Evolutionary conservation across 176 grass and related monocot species (phyloP).

Genomic region (Aegilops tauschii): DNA sequence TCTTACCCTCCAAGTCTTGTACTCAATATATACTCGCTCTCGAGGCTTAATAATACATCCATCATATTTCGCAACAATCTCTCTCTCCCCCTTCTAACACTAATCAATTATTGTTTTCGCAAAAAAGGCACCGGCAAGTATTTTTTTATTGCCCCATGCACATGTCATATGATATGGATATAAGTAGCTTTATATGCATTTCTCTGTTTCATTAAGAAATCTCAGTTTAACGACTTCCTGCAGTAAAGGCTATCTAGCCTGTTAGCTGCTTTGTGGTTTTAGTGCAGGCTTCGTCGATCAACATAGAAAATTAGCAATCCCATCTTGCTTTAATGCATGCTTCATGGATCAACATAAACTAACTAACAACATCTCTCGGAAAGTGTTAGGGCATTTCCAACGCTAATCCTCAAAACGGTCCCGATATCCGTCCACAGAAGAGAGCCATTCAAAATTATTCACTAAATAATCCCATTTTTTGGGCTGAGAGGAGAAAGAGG

Average conservation of each 20-base stretch:
- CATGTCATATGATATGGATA: not conserved
- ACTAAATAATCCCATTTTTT: too few species aligned
- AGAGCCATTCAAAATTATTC: too few species aligned
- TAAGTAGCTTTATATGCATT: not conserved
- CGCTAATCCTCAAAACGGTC: too few species aligned
- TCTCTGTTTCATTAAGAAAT: not conserved
- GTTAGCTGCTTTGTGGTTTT: not conserved
- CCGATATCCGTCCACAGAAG: too few species aligned
- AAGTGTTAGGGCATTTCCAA: not conserved
- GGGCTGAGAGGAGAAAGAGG: too few species aligned
- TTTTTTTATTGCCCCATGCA: not conserved
- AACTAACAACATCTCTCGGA: not conserved
- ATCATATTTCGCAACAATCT: too few species aligned
- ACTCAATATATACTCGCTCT: too few species aligned
- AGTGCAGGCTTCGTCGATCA: slow-evolving; percentile 2
- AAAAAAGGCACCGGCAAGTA: too few species aligned
- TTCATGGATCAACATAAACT: not conserved
- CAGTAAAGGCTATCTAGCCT: not conserved
- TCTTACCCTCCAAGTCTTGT: too few species aligned
- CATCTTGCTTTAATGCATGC: not conserved
- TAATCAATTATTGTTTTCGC: not conserved
- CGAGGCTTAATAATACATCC: too few species aligned
- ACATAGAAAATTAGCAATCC: not conserved
- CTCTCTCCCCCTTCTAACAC: too few species aligned
- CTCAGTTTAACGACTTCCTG: not conserved